Base-by-base conservation (phyloP, 257 asterid species). In the Nicotiana tomentosiformis region DNA sequence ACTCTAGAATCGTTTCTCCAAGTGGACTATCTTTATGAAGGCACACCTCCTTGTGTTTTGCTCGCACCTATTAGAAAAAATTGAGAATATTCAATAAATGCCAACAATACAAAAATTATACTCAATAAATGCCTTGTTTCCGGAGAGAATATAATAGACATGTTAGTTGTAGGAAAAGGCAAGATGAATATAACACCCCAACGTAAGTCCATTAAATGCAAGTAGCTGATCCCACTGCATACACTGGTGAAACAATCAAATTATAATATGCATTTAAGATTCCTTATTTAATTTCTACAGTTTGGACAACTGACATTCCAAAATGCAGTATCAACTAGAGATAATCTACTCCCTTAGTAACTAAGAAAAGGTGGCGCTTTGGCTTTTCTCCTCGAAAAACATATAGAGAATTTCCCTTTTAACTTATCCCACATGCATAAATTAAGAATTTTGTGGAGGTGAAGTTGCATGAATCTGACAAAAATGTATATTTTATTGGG, bases 11-110 rank as follows among this genome's bases (percentile, higher is more conserved):
- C 26, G 99, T 96, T 89, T 96, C 99, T 84, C 99, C 99, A 69
- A 96, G 89, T 46, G 99, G 99, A 87, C 98, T 96, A 85, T 96
- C 99, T 87, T 96, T 96, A 90, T 96, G 99, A 84, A 96, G 98
- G 81, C 99, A 96, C 78, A 96, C 99, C 89, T 96, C 99, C 93
- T 96, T 96, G 90, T 96, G 99, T 86, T 96, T 96, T 62, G 99
- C 98, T 81, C 99, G 93, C 86, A 96, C 99, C 99, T 96, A 74
- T 76, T 51, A 7, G 80, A 12, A 26, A 17, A 74, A 49, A 58
- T 72, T 23, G 39, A 51, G 16, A 49, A 6, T 49, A 14, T 72
- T 23, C 26, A 74, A 26, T 14, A 53, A 51, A 53, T 1, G 10
- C 20, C 26, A 39, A 69, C 57, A 26, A 12, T 16, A 70, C 39